A percentile compares a stretch with the other conserved stretches of the same genome.
These are phyloP conservation scores for Curvularia verruculosa DNA, from an alignment of 2,329 filamentous ascomycete genomes.

Conservation along the genomic window DNA sequence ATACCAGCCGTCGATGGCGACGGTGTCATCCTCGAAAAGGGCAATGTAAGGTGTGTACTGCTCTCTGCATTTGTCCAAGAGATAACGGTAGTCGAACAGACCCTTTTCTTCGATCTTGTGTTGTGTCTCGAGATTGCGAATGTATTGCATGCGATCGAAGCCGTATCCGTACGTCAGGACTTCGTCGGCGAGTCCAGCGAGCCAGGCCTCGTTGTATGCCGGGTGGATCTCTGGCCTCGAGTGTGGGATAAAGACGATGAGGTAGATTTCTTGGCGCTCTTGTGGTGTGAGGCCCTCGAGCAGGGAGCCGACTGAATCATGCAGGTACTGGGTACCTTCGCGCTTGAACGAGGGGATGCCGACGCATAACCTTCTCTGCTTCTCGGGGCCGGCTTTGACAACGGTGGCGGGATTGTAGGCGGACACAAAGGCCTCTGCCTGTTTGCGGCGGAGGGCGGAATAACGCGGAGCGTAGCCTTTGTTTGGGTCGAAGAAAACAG, in stretches of 20 bases:
- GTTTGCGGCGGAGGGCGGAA: slow-evolving; percentile 37
- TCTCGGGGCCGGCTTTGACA: slow-evolving; percentile 21
- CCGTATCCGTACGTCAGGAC: slow-evolving; percentile 51
- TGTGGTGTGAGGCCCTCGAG: slow-evolving; percentile 51
- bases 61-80: slow-evolving; percentile 51
- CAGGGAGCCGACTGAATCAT: slow-evolving; percentile 52
- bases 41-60: slow-evolving; percentile 50
- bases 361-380: slow-evolving; percentile 49
- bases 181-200: slow-evolving; percentile 49
- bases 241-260: slow-evolving; percentile 55
- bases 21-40: slow-evolving; percentile 56
- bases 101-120: slow-evolving; percentile 49
- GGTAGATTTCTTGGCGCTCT: slow-evolving; percentile 51
- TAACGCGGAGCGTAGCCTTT: slow-evolving; percentile 43
- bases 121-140: slow-evolving; percentile 41
- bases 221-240: slow-evolving; percentile 51
- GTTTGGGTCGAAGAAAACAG: slow-evolving; percentile 44
- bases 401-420: slow-evolving; percentile 28
- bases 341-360: slow-evolving; percentile 54
- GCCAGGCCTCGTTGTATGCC: slow-evolving; percentile 52
- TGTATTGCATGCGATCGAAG: slow-evolving; percentile 42
- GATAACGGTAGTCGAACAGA: slow-evolving; percentile 53
- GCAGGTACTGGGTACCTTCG: slow-evolving; percentile 50
- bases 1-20: slow-evolving; percentile 58
- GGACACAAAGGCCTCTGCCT: slow-evolving; percentile 39